Percentiles rank a stretch among this genome's conserved stretches.
These are phyloP conservation scores for Colletotrichum lindemuthianum DNA, from an alignment of 2,329 filamentous ascomycete genomes.

Conservation along the genomic window DNA sequence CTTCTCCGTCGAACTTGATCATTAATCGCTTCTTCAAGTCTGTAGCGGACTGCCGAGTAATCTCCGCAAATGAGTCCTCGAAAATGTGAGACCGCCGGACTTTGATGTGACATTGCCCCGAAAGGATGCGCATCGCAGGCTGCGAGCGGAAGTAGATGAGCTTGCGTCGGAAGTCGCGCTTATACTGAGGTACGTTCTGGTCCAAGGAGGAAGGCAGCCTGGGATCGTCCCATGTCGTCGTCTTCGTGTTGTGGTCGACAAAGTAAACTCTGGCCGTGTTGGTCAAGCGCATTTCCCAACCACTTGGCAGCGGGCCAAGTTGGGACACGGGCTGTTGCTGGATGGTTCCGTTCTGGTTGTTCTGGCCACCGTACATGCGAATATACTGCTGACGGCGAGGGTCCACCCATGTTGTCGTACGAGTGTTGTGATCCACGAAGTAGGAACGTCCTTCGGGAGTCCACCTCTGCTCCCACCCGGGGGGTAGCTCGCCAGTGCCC, in stretches of 20 bases:
- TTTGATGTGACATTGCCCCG: constrained; percentile 98
- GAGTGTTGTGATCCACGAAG: constrained; percentile 98
- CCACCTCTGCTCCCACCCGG: constrained; percentile 95
- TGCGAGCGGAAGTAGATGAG: constrained; percentile 99
- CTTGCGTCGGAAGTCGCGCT: constrained; percentile 97
- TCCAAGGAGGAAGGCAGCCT: constrained; percentile 94
- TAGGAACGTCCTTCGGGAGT: constrained; percentile 95
- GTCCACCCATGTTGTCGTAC: constrained; percentile 98
- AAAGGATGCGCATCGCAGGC: constrained; percentile 92
- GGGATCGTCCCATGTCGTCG: constrained; percentile 98
- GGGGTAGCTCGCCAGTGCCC: constrained; percentile 92
- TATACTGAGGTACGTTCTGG: constrained; percentile 98
- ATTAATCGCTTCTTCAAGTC: constrained; percentile 98
- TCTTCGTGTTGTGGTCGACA: constrained; percentile 99
- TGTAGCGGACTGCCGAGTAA: constrained; percentile 93
- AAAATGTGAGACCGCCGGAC: constrained; percentile 97
- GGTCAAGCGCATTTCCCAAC: constrained; percentile 99
- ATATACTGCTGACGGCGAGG: constrained; percentile 98
- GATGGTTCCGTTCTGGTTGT: constrained; percentile 84
- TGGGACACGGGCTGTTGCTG: constrained; percentile 98
- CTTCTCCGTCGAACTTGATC: constrained; percentile 99
- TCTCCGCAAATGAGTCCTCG: constrained; percentile 98
- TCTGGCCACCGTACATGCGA: constrained; percentile 92
- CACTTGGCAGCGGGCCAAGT: constrained; percentile 91
- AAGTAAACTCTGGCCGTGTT: constrained; percentile 99